These are phyloP conservation scores for Leishmania gerbilli DNA, from an alignment of 208 protist genomes.

Conservation along the genomic window DNA sequence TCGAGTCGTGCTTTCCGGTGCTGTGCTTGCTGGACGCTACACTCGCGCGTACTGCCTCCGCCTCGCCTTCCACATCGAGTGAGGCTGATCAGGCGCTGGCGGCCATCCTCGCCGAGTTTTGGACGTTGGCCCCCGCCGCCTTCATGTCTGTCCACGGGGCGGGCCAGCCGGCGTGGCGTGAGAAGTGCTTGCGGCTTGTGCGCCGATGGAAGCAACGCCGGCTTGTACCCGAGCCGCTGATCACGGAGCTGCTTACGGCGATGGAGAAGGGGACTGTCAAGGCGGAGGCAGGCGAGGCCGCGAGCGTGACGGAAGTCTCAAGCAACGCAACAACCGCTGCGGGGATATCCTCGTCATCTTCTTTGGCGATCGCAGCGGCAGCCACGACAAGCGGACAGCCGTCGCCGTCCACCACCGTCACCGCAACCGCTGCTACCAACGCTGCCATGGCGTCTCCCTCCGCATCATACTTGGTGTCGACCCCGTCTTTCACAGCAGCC, in stretches of 20 bases:
- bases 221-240: slow-evolving; percentile 30
- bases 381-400: slow-evolving; percentile 1
- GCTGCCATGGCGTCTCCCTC: not conserved
- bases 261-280: slow-evolving; percentile 27
- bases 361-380: not conserved
- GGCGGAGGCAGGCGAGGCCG: not conserved
- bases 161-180: slow-evolving; percentile 35
- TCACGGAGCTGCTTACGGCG: slow-evolving; percentile 27
- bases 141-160: slow-evolving; percentile 31
- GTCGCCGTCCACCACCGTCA: not conserved
- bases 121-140: slow-evolving; percentile 35
- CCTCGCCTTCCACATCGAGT: slow-evolving; percentile 2
- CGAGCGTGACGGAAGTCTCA: not conserved
- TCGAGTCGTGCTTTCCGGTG: slow-evolving; percentile 57
- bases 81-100: slow-evolving; percentile 28
- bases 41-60: slow-evolving; percentile 26
- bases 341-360: not conserved
- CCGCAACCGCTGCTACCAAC: not conserved
- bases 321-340: not conserved
- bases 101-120: slow-evolving; percentile 59
- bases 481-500: slow-evolving; percentile 20
- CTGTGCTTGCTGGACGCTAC: slow-evolving; percentile 76
- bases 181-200: slow-evolving; percentile 60
- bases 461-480: not conserved
- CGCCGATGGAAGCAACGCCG: slow-evolving; percentile 59